phyloP scores from a whole-genome alignment of 2,329 filamentous ascomycete genomes.

The Diaporthe destruens region DNA sequence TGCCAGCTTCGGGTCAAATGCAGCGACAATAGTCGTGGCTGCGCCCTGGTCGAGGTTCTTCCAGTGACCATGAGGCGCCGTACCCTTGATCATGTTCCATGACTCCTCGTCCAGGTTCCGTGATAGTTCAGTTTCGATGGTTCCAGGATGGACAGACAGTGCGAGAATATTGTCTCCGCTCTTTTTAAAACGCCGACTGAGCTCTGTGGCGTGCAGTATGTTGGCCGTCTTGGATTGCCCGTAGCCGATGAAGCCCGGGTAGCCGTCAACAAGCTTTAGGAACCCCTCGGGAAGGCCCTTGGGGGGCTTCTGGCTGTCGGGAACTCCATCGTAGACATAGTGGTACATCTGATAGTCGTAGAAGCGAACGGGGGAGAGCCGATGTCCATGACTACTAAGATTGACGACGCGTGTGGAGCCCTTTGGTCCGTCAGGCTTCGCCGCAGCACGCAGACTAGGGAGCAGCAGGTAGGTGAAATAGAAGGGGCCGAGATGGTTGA shows the following conservation, averaged over 20 bases:
- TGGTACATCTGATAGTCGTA: slow-evolving; percentile 57
- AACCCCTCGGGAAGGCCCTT: slow-evolving; percentile 24
- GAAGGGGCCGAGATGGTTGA: slow-evolving; percentile 64
- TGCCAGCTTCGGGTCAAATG: slow-evolving; percentile 54
- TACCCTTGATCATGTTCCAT: slow-evolving; percentile 44
- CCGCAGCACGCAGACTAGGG: slow-evolving; percentile 54
- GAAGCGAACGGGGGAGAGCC: slow-evolving; percentile 55
- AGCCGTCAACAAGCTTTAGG: slow-evolving; percentile 40
- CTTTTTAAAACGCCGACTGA: slow-evolving; percentile 50
- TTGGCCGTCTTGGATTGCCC: slow-evolving; percentile 62
- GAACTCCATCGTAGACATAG: slow-evolving; percentile 52
- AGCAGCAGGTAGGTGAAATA: slow-evolving; percentile 61
- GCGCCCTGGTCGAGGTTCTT: slow-evolving; percentile 55
- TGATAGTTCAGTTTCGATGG: slow-evolving; percentile 44
- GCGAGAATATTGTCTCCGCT: slow-evolving; percentile 43
- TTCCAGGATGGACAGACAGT: slow-evolving; percentile 39
- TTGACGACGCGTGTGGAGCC: slow-evolving; percentile 56
- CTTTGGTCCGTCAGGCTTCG: slow-evolving; percentile 40
- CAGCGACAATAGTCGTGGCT: slow-evolving; percentile 57
- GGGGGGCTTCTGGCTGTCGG: slow-evolving; percentile 43
- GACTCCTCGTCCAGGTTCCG: slow-evolving; percentile 46
- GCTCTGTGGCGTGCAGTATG: slow-evolving; percentile 55
- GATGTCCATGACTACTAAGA: slow-evolving; percentile 55
- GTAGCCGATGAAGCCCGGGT: slow-evolving; percentile 56
- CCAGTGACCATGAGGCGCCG: slow-evolving; percentile 49